Percentiles rank a stretch among this genome's conserved stretches.
phyloP scores from a whole-genome alignment of 1,284 basidiomycete species.

The Boletus sp. region DNA sequence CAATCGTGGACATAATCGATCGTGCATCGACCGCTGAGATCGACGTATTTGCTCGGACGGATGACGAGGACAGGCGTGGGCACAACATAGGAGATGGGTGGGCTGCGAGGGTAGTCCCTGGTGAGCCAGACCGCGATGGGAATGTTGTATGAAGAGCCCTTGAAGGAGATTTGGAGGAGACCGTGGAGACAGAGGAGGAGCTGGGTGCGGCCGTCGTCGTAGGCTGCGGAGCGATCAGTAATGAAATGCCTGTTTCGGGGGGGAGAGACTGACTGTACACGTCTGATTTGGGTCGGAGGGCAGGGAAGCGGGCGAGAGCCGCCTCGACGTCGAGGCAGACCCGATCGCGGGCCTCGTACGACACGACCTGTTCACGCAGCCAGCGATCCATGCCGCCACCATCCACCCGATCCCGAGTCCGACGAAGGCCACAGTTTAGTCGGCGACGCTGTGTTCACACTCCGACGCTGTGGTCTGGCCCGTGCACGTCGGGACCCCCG shows the following conservation, averaged over 20 bases:
- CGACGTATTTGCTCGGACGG: constrained; percentile 70
- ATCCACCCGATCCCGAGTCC: no score
- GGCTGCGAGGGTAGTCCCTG: constrained; percentile 72
- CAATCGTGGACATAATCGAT: constrained; percentile 73
- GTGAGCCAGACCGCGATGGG: constrained; percentile 89
- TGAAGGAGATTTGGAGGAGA: constrained; percentile 83
- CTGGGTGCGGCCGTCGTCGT: constrained; percentile 91
- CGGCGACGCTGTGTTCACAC: constrained; percentile 10
- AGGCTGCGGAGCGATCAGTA: constrained; percentile 49
- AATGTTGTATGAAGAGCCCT: constrained; percentile 84
- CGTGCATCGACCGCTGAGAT: constrained; percentile 76
- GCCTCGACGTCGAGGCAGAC: constrained; percentile 62
- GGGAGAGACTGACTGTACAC: constrained; percentile 70
- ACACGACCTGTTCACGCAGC: constrained; percentile 58
- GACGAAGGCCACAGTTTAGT: no score
- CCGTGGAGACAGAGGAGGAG: constrained; percentile 89
- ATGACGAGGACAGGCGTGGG: constrained; percentile 94
- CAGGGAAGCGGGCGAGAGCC: constrained; percentile 54
- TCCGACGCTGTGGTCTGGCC: constrained; percentile 20
- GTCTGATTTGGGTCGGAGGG: constrained; percentile 86
- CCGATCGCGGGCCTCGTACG: constrained; percentile 60
- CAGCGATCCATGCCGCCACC: constrained; percentile 45
- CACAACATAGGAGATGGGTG: constrained; percentile 91
- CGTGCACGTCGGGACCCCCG: constrained; percentile 18
- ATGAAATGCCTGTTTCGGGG: no score